Evolutionary conservation across 2,329 filamentous ascomycete species (phyloP).

Genomic region (Colletotrichum aenigma): DNA sequence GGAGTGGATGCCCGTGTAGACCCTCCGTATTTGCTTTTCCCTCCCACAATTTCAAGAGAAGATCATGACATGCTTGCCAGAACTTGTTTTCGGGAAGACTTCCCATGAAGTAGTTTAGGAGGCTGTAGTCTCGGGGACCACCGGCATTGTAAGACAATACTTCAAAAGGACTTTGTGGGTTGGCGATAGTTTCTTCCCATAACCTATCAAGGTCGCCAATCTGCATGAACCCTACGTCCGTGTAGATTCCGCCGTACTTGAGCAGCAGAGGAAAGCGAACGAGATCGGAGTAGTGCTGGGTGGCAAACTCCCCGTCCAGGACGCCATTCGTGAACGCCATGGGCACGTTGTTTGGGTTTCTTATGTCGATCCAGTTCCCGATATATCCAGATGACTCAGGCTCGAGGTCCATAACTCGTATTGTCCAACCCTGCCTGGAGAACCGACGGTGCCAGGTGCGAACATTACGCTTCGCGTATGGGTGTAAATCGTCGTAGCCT

Average conservation of each 20-base stretch:
- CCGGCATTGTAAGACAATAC: constrained; percentile 51
- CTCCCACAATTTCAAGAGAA: constrained; percentile 58
- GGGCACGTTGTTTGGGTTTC: background rate
- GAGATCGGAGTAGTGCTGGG: constrained; percentile 62
- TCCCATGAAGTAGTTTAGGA: constrained; percentile 58
- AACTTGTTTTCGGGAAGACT: background rate
- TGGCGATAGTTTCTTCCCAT: constrained; percentile 53
- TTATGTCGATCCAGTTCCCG: background rate
- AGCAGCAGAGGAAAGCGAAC: constrained; percentile 62
- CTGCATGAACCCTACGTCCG: constrained; percentile 60
- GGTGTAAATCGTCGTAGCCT: constrained; percentile 38
- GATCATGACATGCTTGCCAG: constrained; percentile 41
- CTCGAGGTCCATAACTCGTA: constrained; percentile 40
- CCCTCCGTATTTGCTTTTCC: constrained; percentile 54
- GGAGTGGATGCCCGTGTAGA: constrained; percentile 51
- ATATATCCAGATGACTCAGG: background rate
- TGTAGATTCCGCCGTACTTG: constrained; percentile 61
- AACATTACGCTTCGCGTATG: constrained; percentile 41
- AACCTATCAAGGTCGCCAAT: constrained; percentile 61
- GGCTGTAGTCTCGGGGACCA: constrained; percentile 31
- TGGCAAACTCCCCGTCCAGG: constrained; percentile 52
- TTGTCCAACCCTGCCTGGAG: constrained; percentile 35
- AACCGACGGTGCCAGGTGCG: constrained; percentile 46
- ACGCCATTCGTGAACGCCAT: constrained; percentile 37
- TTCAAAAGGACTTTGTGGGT: constrained; percentile 49